phyloP scores from a whole-genome alignment of 1,139 yeast species.

The Candida sanyaensis region DNA sequence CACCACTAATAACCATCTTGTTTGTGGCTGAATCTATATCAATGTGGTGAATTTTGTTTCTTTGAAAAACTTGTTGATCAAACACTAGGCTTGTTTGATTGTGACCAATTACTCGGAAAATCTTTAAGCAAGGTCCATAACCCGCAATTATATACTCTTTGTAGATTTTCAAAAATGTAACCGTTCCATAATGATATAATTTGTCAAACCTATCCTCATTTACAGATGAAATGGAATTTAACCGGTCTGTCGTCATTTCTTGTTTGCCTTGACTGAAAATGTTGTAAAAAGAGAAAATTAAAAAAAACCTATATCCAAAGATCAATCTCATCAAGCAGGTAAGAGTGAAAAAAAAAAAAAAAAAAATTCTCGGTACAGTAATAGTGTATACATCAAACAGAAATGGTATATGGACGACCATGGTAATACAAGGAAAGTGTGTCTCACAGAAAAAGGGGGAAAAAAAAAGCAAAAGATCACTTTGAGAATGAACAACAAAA shows the following conservation, averaged over 20 bases:
- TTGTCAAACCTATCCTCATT: conserved; percentile 18
- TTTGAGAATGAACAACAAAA: too few relatives aligned
- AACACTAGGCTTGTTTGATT: conserved; percentile 41
- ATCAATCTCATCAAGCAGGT: neutral
- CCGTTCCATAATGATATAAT: conserved; percentile 65
- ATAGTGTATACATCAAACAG: too few relatives aligned
- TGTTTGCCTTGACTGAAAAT: too few relatives aligned
- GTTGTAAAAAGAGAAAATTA: too few relatives aligned
- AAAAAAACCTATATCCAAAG: too few relatives aligned
- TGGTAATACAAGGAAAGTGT: too few relatives aligned
- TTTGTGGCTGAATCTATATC: conserved; percentile 31
- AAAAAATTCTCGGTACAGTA: too few relatives aligned
- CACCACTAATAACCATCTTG: conserved; percentile 64
- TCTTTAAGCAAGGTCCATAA: conserved; percentile 67
- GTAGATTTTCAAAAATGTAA: conserved; percentile 59
- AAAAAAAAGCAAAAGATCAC: neutral
- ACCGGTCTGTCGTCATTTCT: conserved; percentile 6
- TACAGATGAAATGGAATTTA: conserved; percentile 18
- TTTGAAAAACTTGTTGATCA: conserved; percentile 52
- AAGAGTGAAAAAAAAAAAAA: too few relatives aligned
- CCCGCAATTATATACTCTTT: conserved; percentile 57
- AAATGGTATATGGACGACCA: too few relatives aligned
- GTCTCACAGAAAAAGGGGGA: too few relatives aligned
- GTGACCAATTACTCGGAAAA: conserved; percentile 39
- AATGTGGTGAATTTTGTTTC: conserved; percentile 82